Base-by-base conservation (phyloP, 1,284 basidiomycete genomes). In the Sporisorium exsertum region DNA sequence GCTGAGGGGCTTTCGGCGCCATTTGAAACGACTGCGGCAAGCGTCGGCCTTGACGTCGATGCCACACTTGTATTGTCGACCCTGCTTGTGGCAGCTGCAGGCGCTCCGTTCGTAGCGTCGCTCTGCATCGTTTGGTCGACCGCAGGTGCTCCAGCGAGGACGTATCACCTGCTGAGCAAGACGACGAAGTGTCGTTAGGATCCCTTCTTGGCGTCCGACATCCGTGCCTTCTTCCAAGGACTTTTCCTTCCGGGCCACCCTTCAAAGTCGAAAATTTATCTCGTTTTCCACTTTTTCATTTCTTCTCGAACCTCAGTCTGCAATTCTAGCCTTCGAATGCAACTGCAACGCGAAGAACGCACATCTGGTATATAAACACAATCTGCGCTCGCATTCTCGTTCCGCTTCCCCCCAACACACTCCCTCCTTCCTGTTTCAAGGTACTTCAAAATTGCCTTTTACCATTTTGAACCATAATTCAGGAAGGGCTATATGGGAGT, bases 391-490 rank as follows among this genome's bases (percentile, higher is more conserved):
- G 35, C 60, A 29, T 18, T 15, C 9, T 15, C 16, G 6, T 37
- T 55, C 24, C 40, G 0, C 1, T 33, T 24, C 62, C 18, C 62
- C 18, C 40, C 49, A 57, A 43, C 58, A 49, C 75, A 67, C 75
- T 77, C 67, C 66, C 75, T 77, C 75, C 75, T 70, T 77, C 66
- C 66, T 65, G 75, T 59, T 66, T 75, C 72, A 75, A 75, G 67
- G 72, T 60, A 75, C 72, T 75, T 75, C 67, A 75, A 75, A 76
- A 76, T 71, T 76, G 68, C 64, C 73, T 76, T 77, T 77, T 77
- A 77, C 74, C 74, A 77, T 77, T 77, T 77, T 77, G 74, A 77
- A 77, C 74, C 74, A 77, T 77, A 77, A 77, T 58, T 64, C 68
- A 64, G 69, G 66, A 77, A 69, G 74, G 69, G 65, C 61, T 35